Base-by-base conservation (phyloP, 2,329 filamentous ascomycete genomes). In the Rasamsonia emersonii region DNA sequence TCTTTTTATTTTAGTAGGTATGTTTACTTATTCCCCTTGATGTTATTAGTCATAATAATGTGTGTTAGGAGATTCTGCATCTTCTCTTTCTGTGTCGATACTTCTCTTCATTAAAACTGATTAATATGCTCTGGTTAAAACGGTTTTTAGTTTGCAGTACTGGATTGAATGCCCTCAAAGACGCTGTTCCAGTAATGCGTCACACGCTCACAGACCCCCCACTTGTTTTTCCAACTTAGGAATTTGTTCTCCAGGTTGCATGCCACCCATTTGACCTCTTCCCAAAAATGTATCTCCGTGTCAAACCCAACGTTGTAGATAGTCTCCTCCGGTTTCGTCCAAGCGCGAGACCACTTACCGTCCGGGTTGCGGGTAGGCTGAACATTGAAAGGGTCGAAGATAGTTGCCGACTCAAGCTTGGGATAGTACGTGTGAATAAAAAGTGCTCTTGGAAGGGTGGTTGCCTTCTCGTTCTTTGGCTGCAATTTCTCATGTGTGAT, bases 351-450 rank as follows among this genome's bases (percentile, higher is more conserved):
- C 36, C 47, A 54, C 20, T 41, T 53, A 5, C 53, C 56, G 24
- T 56, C 47, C 21, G 46, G 41, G n/a, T 51, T 46, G 16, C 46
- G 46, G 3, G 50, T 46, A 6, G 44, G 50, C 35, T 45, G 53
- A 29, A 49, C 53, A 27, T 33, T 41, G 35, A 43, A 46, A 9
- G 43, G 42, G 8, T 46, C 44, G 32, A 61, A 59, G 18, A 62
- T 43, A 3, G 51, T 55, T 10, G 49, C 50, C 2, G 59, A 54
- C 42, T 61, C 55, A 36, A 61, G 55, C 39, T 62, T 62, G 16
- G 58, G 58, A 29, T 50, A 51, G 34, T 61, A 60, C 19, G 53
- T 53, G 37, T 62, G 60, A 18, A 62, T 47, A 38, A 64, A 62
- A 26, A 59, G 58, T 5, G 58, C 51, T 1, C 48, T 42, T 3